Evolutionary conservation across 129 eudicot genomes (phyloP).

Genomic region (Saussurea involucrata): DNA sequence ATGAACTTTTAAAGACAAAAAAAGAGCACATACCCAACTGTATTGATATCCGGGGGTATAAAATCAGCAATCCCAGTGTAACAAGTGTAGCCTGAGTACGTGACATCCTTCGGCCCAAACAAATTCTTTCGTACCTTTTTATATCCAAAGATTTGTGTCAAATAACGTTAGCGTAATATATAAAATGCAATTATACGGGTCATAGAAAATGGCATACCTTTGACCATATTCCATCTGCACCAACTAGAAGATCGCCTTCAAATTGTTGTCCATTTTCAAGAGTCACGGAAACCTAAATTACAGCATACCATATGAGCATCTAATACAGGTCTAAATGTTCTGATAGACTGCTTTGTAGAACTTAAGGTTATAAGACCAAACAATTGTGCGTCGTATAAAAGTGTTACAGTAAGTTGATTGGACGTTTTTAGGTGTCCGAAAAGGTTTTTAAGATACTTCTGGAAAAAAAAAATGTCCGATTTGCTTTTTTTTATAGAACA

Average conservation of each 20-base stretch:
- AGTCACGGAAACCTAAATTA: slow-evolving; percentile 64
- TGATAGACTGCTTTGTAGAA: background rate
- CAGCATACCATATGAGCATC: background rate
- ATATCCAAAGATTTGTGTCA: background rate
- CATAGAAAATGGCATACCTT: slow-evolving; percentile 43
- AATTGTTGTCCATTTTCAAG: slow-evolving; percentile 80
- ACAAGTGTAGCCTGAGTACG: slow-evolving; percentile 96
- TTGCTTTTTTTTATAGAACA: background rate
- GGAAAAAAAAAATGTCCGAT: no score
- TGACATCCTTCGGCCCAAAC: slow-evolving; percentile 74
- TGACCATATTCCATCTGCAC: slow-evolving; percentile 99
- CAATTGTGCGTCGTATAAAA: background rate
- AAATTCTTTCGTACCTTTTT: slow-evolving; percentile 74
- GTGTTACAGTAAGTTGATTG: background rate
- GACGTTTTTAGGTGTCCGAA: background rate
- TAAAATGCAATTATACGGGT: background rate
- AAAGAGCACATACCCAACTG: slow-evolving; percentile 69
- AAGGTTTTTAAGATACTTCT: no score
- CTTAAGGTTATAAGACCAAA: background rate
- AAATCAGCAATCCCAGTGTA: slow-evolving; percentile 98
- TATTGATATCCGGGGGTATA: slow-evolving; percentile 87
- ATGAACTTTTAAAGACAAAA: background rate
- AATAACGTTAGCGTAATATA: background rate
- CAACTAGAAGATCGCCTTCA: slow-evolving; percentile 96
- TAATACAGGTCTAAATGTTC: background rate